Base-by-base conservation (phyloP, 192 early-diverging fungal species). In the Coemansia sp. region DNA sequence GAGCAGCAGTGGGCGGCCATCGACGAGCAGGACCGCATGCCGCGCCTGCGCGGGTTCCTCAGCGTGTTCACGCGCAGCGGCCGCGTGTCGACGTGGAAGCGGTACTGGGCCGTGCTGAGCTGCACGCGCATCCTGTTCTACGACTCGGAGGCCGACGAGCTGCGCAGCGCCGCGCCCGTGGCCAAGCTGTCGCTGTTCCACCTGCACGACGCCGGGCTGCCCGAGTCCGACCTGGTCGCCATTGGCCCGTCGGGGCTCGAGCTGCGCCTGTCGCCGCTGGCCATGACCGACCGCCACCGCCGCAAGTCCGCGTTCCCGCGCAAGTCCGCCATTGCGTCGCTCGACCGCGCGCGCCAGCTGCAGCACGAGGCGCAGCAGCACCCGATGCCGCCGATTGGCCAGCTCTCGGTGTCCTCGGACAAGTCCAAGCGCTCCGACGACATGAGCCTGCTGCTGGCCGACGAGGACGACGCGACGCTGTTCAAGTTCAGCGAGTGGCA, bases 201-300 rank as follows among this genome's bases (percentile, higher is more conserved):
- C 35, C 58, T 82, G 40, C 44, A 51, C 4, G 66, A 65, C 16
- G 71, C 73, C 5, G 66, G 64, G 3, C 42, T 64, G 6, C 76
- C 74, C 1, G 60, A 63, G 22, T 69, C 71, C 43, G 76, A 82
- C 23, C 54, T 78, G 18, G 66, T 82, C 47, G 75, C 57, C 35
- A 67, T 79, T 7, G 76, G 81, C 0, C 76, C 81, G 2, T 61
- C 64, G 6, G 81, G 81, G 2, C 54, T 78, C 31, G 81, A 79
- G 56, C 56, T 82, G 62, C 59, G 57, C 16, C 54, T 82, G 54
- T 72, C 68, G 28, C 71, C 74, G 12, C 45, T 70, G 47, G 64
- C 81, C 16, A 82, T 82, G 80, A 82, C 74, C 29, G 75, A 82
- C 51, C 64, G 76, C 10, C 81, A 82, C 24, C 71, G 81, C 16